Evolutionary conservation across 441 rosid genomes (phyloP), one percentile per base, ranked within the genome.

Genomic region (Pelargonium australe): DNA sequence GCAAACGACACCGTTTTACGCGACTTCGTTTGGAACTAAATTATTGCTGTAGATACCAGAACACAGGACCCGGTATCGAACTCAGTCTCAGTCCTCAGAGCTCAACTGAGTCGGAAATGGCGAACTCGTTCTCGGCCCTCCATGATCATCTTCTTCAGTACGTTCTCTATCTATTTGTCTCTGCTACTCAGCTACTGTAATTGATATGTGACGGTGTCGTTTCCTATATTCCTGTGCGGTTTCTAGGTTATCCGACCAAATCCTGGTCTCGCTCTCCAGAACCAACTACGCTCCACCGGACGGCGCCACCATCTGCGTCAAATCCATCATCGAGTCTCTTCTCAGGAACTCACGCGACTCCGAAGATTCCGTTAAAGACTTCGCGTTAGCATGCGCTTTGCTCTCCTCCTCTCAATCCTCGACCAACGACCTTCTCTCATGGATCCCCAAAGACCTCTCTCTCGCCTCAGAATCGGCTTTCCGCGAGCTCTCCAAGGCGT

Each of bases 311-410:
- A 37, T 84, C 68, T 81, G 86, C 23, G 65, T 80, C 55, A 93
- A 86, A 81, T 76, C 84, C 9, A 55, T 76, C 12, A 76, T 91
- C 68, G 73, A 80, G 25, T 82, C 84, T 9, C 84, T 85, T 45
- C 82, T 91, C 68, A 79, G 80, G 34, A 58, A 45, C 20, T 70
- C 40, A 10, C 34, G 60, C 5, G 41, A 63, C 65, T 72, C 79
- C 19, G 61, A 73, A 25, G 55, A 65, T 69, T 76, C 79, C 12
- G 70, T 90, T 75, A 80, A 76, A 66, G 77, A 82, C 66, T 77
- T 88, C 76, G 74, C 81, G 65, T 82, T 89, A 31, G 96, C 92
- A 8, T 83, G 87, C 74, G 91, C 96, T 20, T 68, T 90, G 45
- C 77, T 93, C 62, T 78, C 83, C 53, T 76, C 95, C 64, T 77